Conservation (phyloP, 2,329 filamentous ascomycete species). For the Phyllosticta citrichinensis region DNA sequence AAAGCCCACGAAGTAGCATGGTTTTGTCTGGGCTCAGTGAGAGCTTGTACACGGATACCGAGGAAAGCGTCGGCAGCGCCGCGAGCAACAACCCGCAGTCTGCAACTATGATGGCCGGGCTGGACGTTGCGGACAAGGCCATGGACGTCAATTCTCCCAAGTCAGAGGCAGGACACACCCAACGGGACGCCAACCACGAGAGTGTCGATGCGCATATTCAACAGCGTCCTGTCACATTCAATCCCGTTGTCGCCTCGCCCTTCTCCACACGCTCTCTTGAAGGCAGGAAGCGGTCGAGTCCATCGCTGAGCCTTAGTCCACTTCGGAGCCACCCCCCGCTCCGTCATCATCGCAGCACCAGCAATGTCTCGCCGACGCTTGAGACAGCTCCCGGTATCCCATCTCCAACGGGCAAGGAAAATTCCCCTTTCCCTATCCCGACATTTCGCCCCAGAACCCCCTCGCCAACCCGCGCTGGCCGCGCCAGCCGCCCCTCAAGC, state of each 20-base stretch:
- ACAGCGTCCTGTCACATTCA: not conserved
- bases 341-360: not conserved
- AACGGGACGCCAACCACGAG: not conserved
- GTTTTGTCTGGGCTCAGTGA: constrained; percentile 4
- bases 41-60: constrained; percentile 4
- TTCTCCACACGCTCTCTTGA: not conserved
- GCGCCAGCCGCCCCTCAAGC: not conserved
- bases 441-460: not conserved
- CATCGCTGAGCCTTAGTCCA: not conserved
- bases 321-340: not conserved
- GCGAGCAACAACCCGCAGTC: not conserved
- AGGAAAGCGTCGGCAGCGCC: not conserved
- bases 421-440: not conserved
- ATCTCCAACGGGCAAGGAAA: not conserved
- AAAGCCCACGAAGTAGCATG: constrained; percentile 5
- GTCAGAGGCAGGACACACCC: not conserved
- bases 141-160: not conserved
- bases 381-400: not conserved
- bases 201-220: not conserved
- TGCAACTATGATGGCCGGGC: not conserved
- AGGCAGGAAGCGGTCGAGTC: not conserved
- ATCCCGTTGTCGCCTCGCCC: not conserved
- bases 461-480: constrained; percentile 1
- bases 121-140: not conserved
- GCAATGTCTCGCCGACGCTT: not conserved